Base-by-base conservation (phyloP, 177 flowering plant species). In the Vitis hybrid region DNA sequence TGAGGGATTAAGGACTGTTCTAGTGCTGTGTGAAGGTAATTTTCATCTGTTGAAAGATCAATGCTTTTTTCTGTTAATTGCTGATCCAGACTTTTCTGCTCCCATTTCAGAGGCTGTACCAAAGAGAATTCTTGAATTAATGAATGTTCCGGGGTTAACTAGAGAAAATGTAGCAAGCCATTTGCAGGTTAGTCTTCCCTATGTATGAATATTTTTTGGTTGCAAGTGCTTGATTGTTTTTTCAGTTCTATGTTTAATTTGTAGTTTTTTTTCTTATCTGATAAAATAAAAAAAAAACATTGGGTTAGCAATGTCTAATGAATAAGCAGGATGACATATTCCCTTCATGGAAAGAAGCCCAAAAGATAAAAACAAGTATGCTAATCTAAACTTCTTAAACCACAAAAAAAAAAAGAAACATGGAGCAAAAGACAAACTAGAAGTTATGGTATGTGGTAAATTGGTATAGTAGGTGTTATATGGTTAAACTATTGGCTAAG, bases 121-220 rank as follows among this genome's bases (percentile, higher is more conserved):
- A 10, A 93, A 91, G 74, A 79, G 93, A 76, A 93, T 93, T 66
- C 91, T 93, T 60, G 98, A 93, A 73, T 75, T 93, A 83, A 93
- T 93, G 98, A 93, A 91, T 78, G 95, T 90, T 70, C 93, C 91
- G 56, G 97, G 93, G 62, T 82, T 93, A 70, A 91, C 93, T 31
- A 85, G 98, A 79, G 97, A 93, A 80, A 88, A 93, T 79, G 97
- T 91, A 72, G 98, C 98, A 14, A 93, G 98, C 74, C 98, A 93
- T 86, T 79, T 93, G 72, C 98, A 93, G 98, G 98, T 90, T 63
- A 79, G 78, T 39, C 61, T 75, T 56, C n/a, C 29, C 16, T 18
- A 16, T 62, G 18, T 22, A 13, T 60, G n/a, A 12, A 52, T 7
- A 3, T 58, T 12, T 5, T 19, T 48, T 45, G 26, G 15, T 74